Conservation (phyloP, 192 early-diverging fungal genomes). For the Paraglomus occultum region DNA sequence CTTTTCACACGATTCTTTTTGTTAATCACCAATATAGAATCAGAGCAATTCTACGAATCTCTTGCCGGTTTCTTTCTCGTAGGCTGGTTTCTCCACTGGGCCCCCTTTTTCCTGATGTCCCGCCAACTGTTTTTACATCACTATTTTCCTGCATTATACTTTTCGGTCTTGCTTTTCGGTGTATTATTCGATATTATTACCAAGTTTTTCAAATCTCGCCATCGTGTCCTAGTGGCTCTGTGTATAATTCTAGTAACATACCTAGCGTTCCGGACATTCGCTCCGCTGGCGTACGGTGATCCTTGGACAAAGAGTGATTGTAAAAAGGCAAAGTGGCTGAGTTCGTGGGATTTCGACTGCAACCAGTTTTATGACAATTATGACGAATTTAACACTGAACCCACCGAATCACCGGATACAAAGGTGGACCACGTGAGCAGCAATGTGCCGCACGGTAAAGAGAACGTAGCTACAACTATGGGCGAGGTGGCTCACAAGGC, state of each 20-base stretch:
- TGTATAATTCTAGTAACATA: constrained; percentile 56
- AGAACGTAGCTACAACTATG: no score
- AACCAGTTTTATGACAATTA: constrained; percentile 33
- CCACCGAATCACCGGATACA: background rate
- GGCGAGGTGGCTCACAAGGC: no score
- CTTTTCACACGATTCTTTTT: constrained; percentile 35
- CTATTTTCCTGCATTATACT: constrained; percentile 92
- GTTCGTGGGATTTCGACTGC: constrained; percentile 85
- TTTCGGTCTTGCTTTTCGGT: constrained; percentile 73
- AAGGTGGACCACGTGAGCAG: no score
- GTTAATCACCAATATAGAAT: constrained; percentile 36
- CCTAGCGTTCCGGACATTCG: constrained; percentile 60
- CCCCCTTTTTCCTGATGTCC: constrained; percentile 88
- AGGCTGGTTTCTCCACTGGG: constrained; percentile 82
- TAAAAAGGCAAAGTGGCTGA: constrained; percentile 72
- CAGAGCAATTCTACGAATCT: constrained; percentile 51
- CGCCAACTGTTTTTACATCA: constrained; percentile 93
- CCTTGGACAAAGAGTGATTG: constrained; percentile 75
- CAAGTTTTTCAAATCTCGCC: constrained; percentile 51
- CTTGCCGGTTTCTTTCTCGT: constrained; percentile 65
- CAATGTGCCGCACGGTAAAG: no score
- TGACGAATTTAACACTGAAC: constrained; percentile 27
- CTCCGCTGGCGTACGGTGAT: constrained; percentile 83
- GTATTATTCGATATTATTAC: constrained; percentile 74
- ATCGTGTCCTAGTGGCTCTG: constrained; percentile 49